Evolutionary conservation across 768 basidiomycete genomes (phyloP), one percentile per base, ranked within the genome.

Genomic region (Filobasidium floriforme): DNA sequence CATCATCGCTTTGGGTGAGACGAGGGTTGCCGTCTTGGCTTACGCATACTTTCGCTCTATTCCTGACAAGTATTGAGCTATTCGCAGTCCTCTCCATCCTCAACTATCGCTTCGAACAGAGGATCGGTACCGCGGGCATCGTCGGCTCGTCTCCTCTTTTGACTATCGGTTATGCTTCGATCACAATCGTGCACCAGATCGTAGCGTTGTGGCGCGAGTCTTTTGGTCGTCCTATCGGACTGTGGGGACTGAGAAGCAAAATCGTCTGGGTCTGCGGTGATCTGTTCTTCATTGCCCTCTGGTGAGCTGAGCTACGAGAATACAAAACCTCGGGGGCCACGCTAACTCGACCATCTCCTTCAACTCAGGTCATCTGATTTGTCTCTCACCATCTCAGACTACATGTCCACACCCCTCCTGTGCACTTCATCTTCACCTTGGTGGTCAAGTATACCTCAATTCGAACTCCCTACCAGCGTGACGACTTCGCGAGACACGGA

Each of bases 211-310:
- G 76, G 60, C 70, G 76, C 26, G 77, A 78, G 62, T 75, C 75
- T 60, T 76, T 76, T 55, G 76, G 76, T 41, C 71, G 69, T 68
- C 78, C 78, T 1, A 76, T 79, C 62, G 78, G 78, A 29, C 67
- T 79, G 0, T 79, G 78, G 78, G 73, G 72, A 22, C 70, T 79
- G 22, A 68, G 74, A 18, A 73, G 72, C 60, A 79, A 79, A 62
- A 77, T 79, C 73, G 61, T 77, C 14, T 79, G 75, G 73, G 75
- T 76, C n/a, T 77, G 76, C 52, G 64, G 77, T 18, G 78, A 79
- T 63, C 69, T 79, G 26, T 46, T 77, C 37, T 76, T 77, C 63
- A 73, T 79, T 55, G 75, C 69, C 0, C 64, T 79, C 1, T 79
- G 78, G 78, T 73, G 73, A 9, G 73, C 71, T 4, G 69, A 69